Base-by-base conservation (phyloP, 495 filamentous ascomycete genomes). In the Hypoxylon rickii region DNA sequence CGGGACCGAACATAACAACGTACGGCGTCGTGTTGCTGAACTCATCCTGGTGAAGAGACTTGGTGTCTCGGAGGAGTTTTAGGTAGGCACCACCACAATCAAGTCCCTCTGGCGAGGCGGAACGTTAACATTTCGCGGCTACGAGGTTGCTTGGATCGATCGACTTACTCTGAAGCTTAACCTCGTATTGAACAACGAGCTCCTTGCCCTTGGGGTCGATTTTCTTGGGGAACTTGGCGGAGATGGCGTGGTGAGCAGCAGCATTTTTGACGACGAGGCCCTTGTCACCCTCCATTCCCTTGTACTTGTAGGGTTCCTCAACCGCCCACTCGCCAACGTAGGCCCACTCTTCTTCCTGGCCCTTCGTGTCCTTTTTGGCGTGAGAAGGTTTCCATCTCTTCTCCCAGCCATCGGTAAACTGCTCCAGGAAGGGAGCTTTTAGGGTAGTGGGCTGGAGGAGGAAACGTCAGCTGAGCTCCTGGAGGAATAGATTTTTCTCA, bases 1-100 rank as follows among this genome's bases (percentile, higher is more conserved):
- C 95, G 67, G 95, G 95, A 61, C 95, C 95, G 73, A 99, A 99
- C 95, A 97, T 97, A 80, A 99, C 95, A 59, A 99, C 89, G 72
- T 99, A 99, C 31, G 95, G 95, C 38, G 93, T 92, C 40, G 86
- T 82, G 77, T 99, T 96, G 67, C 92, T 94, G 82, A 99, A 99
- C 78, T 99, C 95, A 49, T 97, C 94, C 68, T 87, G 82, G 76
- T 96, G 91, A 66, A 97, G 90, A 74, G 89, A 87, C 81, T 92
- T 96, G 81, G 91, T 97, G 71, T 99, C 94, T 59, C 95, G 87
- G 61, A 97, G 89, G 61, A 99, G 90, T 87, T 99, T 99, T 82
- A 99, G 79, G 78, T 99, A 99, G 63, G 95, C 95, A 73, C 95
- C 95, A 82, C 95, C 95, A 75, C 95, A 99, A 70, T 97, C 92